Evolutionary conservation across 2,329 filamentous ascomycete genomes (phyloP).

Genomic region (Aspergillus luchuensis): DNA sequence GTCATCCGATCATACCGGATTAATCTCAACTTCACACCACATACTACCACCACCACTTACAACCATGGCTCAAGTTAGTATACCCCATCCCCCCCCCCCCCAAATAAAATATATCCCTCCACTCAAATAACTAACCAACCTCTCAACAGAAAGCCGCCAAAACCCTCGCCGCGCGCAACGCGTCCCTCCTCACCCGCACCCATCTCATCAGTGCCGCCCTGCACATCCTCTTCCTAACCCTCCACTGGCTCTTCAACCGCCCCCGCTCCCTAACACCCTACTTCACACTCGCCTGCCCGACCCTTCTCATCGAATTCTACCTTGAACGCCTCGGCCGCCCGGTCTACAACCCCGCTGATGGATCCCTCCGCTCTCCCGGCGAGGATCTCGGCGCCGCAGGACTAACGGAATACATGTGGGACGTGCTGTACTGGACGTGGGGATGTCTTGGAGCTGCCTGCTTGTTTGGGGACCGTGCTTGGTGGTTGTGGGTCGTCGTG

Average conservation of each 20-base stretch:
- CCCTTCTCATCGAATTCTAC: conserved; percentile 77
- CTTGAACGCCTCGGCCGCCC: conserved; percentile 85
- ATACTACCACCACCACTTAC: not conserved
- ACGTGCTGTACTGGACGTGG: conserved; percentile 94
- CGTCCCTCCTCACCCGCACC: conserved; percentile 73
- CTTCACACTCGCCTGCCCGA: conserved; percentile 70
- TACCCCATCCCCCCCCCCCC: not conserved
- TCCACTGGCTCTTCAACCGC: conserved; percentile 66
- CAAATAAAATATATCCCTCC: not conserved
- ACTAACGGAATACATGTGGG: conserved; percentile 97
- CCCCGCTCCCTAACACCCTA: conserved; percentile 67
- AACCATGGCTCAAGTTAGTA: conserved; percentile 32
- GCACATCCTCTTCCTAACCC: conserved; percentile 73
- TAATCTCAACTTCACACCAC: not conserved
- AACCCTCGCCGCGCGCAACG: conserved; percentile 75
- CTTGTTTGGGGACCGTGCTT: conserved; percentile 78
- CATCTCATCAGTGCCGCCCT: conserved; percentile 73
- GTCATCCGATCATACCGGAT: conserved; percentile 5
- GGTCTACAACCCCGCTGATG: conserved; percentile 64
- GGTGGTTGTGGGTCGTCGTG: conserved; percentile 62
- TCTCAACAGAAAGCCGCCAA: conserved; percentile 51
- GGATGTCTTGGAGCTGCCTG: conserved; percentile 70
- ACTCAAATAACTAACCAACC: conserved; percentile 12
- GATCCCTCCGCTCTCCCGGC: conserved; percentile 71
- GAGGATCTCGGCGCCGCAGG: conserved; percentile 87